Base-by-base conservation (phyloP, 1,139 yeast species). In the Protomyces macrosporus region DNA sequence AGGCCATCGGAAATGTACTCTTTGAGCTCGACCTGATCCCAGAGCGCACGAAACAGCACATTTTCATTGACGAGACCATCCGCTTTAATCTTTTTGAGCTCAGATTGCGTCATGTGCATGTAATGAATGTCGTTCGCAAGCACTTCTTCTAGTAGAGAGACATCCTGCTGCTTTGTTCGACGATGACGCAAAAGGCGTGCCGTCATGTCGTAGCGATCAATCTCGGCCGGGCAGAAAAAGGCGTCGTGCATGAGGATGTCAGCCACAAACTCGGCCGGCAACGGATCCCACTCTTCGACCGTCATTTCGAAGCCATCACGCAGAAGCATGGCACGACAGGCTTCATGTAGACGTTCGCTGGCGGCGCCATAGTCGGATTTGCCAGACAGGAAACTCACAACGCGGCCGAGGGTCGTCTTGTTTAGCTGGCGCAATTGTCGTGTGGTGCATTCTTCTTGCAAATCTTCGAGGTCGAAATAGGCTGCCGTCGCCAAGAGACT, bases 211-310 rank as follows among this genome's bases (percentile, higher is more conserved):
- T 82, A 80, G 59, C 85, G 72, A 55, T 80, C 83, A 82, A 82
- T 80, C 70, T 82, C 85, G 1, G 77, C 75, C 0, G 82, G 81
- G 4, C 81, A 81, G 69, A 78, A 82, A 66, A 82, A 82, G 14
- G 78, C 79, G 67, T 82, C 84, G 23, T 78, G 74, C 0, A 79
- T 78, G 4, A 81, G 74, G 4, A 81, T 79, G 34, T 78, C 79
- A 0, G 79, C 76, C 23, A 80, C 75, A 9, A 81, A 71, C 1
- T 73, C 69, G 0, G 71, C 71, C 0, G 84, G 83, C n/a, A 82
- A 74, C 0, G 74, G 77, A 63, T 76, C 78, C 84, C 84, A 81
- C 5, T 70, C 69, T n/a, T 72, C 73, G 4, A 74, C 73, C 0
- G 81, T 79, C 59, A 72, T 71, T 65, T 77, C 79, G 78, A 80